Evolutionary conservation across 208 protist genomes (phyloP), one percentile per base, ranked within the genome.

Genomic region (Leishmania arabica): DNA sequence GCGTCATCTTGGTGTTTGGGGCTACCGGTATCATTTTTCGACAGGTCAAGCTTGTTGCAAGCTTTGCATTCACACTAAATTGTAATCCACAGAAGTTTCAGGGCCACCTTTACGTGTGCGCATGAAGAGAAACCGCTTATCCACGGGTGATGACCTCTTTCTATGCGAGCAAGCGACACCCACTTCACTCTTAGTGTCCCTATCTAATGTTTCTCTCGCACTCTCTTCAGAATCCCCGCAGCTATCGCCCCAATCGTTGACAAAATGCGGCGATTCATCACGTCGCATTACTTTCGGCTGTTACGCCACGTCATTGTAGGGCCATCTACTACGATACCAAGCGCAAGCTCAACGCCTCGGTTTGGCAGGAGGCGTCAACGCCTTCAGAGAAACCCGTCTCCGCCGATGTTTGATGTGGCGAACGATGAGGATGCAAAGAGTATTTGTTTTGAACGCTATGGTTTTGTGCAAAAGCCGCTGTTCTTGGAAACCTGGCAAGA

Each of bases 381-480:
- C 24, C 71, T 77, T n/a, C 66, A 66, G 34, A 34, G 53, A 56
- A 75, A 34, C 3, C 19, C 8, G 27, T 64, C 66, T 21, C 81
- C 37, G 17, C 62, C 9, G 27, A 49, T 56, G 3, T 85, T 77
- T 74, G 77, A 70, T 47, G 51, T n/a, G 51, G 71, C 70, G 49
- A 81, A 82, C 62, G 92, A 95, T 31, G 87, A 87, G 21, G 87
- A 92, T 6, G 88, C 92, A 3, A 92, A 92, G 66, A 84, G 73
- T 31, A 73, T 83, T 6, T 96, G 93, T 49, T 91, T 89, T 79
- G 90, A 93, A 56, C 84, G 86, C 3, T 95, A 96, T 80, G 93
- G 88, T 5, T 96, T 95, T 88, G 65, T 95, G 34, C 86, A 92
- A 53, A 92, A 91, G 62, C 93, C 93, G 47, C 45, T 91, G 54